Evolutionary conservation across 2,329 filamentous ascomycete species (phyloP).

Genomic region (Phyllosticta citribraziliensis): DNA sequence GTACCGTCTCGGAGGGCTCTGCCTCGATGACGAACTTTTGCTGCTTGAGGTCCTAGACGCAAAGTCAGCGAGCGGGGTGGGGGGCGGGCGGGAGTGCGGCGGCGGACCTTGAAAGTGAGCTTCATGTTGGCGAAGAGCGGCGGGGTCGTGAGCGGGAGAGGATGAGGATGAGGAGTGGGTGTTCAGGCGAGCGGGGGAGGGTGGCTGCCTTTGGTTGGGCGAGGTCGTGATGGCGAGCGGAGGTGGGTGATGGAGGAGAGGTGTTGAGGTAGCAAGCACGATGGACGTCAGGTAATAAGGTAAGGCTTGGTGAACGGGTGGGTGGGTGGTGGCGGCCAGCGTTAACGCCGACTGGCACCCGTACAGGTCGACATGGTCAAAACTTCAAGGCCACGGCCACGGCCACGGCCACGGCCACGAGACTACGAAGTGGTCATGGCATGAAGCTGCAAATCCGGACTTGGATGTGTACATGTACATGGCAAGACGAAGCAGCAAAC

Average conservation of each 20-base stretch:
- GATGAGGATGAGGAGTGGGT: slow-evolving; percentile 10
- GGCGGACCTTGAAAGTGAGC: slow-evolving; percentile 58
- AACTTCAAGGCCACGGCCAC: no score
- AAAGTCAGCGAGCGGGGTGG: background rate
- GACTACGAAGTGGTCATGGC: no score
- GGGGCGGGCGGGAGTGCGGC: slow-evolving; percentile 9
- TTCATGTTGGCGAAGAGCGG: slow-evolving; percentile 42
- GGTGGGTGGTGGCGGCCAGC: background rate
- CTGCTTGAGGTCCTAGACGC: slow-evolving; percentile 85
- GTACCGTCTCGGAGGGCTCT: slow-evolving; percentile 83
- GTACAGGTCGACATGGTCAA: background rate
- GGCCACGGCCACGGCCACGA: no score
- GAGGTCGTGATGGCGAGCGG: background rate
- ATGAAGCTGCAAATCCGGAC: no score
- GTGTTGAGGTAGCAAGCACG: background rate
- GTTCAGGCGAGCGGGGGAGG: background rate
- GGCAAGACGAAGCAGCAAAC: no score
- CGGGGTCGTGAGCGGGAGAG: slow-evolving; percentile 5
- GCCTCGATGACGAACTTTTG: slow-evolving; percentile 96
- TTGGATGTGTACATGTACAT: no score
- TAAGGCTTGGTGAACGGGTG: background rate
- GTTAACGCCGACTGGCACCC: background rate
- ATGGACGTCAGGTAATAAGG: background rate
- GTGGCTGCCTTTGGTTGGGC: background rate
- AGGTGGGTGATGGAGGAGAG: background rate